phyloP scores from a whole-genome alignment of 345 rosid genomes.

The Populus davidiana region DNA sequence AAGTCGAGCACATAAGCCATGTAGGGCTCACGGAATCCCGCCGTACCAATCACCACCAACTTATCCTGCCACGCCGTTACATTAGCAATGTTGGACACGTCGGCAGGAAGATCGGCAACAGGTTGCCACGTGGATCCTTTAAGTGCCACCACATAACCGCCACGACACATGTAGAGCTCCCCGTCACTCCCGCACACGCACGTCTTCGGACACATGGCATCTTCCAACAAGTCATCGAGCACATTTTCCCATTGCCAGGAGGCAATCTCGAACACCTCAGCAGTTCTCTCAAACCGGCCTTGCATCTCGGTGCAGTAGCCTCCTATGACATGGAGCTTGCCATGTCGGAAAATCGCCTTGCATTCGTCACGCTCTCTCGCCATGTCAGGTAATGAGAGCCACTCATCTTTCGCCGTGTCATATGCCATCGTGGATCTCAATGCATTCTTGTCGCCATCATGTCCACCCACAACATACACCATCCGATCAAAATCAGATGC shows the following conservation, averaged over 20 bases:
- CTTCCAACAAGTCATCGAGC: slow-evolving; percentile 30
- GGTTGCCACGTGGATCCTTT: slow-evolving; percentile 40
- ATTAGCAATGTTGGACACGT: slow-evolving; percentile 33
- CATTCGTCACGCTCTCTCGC: slow-evolving; percentile 72
- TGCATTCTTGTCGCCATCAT: slow-evolving; percentile 63
- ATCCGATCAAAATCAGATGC: slow-evolving; percentile 54
- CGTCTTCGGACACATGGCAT: slow-evolving; percentile 32
- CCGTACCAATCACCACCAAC: slow-evolving; percentile 58
- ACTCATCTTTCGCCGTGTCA: slow-evolving; percentile 54
- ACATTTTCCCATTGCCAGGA: slow-evolving; percentile 47
- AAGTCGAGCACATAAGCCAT: slow-evolving; percentile 32
- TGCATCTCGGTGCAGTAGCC: slow-evolving; percentile 77
- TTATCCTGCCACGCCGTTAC: slow-evolving; percentile 42
- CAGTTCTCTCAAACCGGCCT: slow-evolving; percentile 50
- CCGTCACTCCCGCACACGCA: slow-evolving; percentile 27
- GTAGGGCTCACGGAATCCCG: slow-evolving; percentile 34
- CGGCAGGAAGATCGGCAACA: slow-evolving; percentile 49
- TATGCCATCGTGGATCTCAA: slow-evolving; percentile 55
- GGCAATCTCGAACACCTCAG: slow-evolving; percentile 44
- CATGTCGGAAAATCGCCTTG: slow-evolving; percentile 50
- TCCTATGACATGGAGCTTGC: slow-evolving; percentile 68
- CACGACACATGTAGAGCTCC: slow-evolving; percentile 39
- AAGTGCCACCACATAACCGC: slow-evolving; percentile 33
- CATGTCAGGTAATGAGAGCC: slow-evolving; percentile 70
- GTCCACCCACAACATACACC: slow-evolving; percentile 77